phyloP scores from a whole-genome alignment of 2,329 filamentous ascomycete species.

The Harringtonia aguacate region DNA sequence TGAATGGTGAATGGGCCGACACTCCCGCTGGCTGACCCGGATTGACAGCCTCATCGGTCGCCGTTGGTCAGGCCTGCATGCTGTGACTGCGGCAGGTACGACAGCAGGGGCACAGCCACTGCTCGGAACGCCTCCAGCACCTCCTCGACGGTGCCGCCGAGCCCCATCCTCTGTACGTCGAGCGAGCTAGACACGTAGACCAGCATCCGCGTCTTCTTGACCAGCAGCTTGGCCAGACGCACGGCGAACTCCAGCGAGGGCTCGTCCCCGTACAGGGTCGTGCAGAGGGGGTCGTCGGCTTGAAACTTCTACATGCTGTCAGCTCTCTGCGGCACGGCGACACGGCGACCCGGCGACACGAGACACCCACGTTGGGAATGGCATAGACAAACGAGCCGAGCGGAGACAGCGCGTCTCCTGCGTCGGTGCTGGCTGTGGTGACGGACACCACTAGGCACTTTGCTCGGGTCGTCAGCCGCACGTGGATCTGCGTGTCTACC shows the following conservation, averaged over 20 bases:
- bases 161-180: slow-evolving; percentile 59
- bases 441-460: slow-evolving; percentile 51
- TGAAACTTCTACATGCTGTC: slow-evolving; percentile 32
- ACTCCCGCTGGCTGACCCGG: not conserved
- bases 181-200: slow-evolving; percentile 90
- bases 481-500: slow-evolving; percentile 49
- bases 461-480: slow-evolving; percentile 46
- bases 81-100: slow-evolving; percentile 30
- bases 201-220: slow-evolving; percentile 59
- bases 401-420: slow-evolving; percentile 30
- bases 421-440: slow-evolving; percentile 36
- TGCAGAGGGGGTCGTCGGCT: slow-evolving; percentile 57
- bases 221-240: slow-evolving; percentile 72
- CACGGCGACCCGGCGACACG: not conserved
- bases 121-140: slow-evolving; percentile 81
- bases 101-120: slow-evolving; percentile 59
- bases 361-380: slow-evolving; percentile 64
- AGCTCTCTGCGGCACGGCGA: not conserved
- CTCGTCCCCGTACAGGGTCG: slow-evolving; percentile 66
- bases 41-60: not conserved
- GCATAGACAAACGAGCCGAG: slow-evolving; percentile 92
- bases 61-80: too few species aligned
- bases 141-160: slow-evolving; percentile 79
- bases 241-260: slow-evolving; percentile 78
- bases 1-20: too few species aligned